Conservation (phyloP, 257 asterid species). For the Primulina huaijiensis region DNA sequence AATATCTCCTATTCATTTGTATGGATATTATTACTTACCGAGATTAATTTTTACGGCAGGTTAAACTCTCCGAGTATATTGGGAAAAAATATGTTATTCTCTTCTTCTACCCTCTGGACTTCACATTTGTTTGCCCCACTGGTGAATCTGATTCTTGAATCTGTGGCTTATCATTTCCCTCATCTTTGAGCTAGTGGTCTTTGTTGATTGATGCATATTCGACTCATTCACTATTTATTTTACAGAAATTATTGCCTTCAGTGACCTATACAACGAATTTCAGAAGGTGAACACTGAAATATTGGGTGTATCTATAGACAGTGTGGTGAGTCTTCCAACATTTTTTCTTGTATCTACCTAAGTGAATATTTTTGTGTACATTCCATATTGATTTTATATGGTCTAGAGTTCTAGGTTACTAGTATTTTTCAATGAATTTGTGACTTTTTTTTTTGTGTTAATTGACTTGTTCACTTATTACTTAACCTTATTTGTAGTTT, state of each 20-base stretch:
- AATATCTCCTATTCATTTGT: not conserved
- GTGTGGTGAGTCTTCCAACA: slow-evolving; percentile 42
- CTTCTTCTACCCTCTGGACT: slow-evolving; percentile 43
- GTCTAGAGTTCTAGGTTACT: not conserved
- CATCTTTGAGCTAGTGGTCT: slow-evolving; percentile 2
- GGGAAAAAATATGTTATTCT: slow-evolving; percentile 78
- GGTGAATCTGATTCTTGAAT: slow-evolving; percentile 48
- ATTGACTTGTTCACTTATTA: slow-evolving; percentile 2
- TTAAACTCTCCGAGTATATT: slow-evolving; percentile 88
- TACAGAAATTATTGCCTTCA: slow-evolving; percentile 86
- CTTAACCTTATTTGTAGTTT: slow-evolving; percentile 34
- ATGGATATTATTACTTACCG: not conserved
- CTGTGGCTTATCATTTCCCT: not conserved
- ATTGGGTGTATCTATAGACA: slow-evolving; percentile 34
- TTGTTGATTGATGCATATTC: slow-evolving; percentile 11
- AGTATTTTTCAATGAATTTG: not conserved
- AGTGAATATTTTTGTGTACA: not conserved
- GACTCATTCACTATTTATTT: slow-evolving; percentile 18
- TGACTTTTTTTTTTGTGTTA: not conserved
- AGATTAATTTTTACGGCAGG: slow-evolving; percentile 44
- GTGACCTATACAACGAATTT: slow-evolving; percentile 55
- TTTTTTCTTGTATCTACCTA: not conserved
- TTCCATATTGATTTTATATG: not conserved
- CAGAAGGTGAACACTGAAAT: slow-evolving; percentile 38
- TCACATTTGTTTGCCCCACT: slow-evolving; percentile 79